Percentiles rank a stretch among this genome's conserved stretches.
phyloP scores from a whole-genome alignment of 306 rosid species.

The Leucaena leucocephala region DNA sequence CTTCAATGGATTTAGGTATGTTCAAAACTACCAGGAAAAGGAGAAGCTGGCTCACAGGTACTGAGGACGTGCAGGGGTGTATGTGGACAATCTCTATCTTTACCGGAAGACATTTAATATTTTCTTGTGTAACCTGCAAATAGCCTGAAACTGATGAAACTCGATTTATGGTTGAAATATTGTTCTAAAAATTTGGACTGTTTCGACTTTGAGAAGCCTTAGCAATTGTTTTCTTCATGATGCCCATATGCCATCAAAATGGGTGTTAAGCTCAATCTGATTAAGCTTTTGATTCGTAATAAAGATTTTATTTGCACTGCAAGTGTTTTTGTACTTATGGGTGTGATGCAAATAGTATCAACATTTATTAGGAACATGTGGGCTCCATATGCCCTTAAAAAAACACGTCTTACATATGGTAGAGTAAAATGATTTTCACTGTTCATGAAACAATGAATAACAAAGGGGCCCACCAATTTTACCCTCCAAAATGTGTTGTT shows the following conservation, averaged over 20 bases:
- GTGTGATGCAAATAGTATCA: background rate
- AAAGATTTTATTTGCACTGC: background rate
- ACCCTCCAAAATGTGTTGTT: no score
- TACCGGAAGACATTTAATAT: slow-evolving; percentile 20
- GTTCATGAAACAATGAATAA: no score
- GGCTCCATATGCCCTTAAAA: background rate
- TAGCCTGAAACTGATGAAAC: slow-evolving; percentile 36
- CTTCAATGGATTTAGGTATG: slow-evolving; percentile 56
- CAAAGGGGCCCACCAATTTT: no score
- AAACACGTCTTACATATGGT: background rate
- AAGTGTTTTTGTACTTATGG: background rate
- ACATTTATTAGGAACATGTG: background rate
- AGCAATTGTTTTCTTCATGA: slow-evolving; percentile 16
- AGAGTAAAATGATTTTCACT: no score
- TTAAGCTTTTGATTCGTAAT: background rate
- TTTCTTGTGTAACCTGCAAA: slow-evolving; percentile 33
- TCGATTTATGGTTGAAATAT: slow-evolving; percentile 20
- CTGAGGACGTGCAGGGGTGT: slow-evolving; percentile 36
- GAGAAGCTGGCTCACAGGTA: slow-evolving; percentile 72
- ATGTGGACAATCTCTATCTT: slow-evolving; percentile 29
- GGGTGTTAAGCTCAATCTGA: background rate
- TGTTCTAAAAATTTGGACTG: slow-evolving; percentile 17
- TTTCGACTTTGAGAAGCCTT: slow-evolving; percentile 19
- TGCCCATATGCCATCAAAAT: background rate
- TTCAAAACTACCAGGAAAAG: slow-evolving; percentile 54